These are phyloP conservation scores for Xanthoceras sorbifolium DNA, from an alignment of 345 rosid genomes.

Conservation along the genomic window DNA sequence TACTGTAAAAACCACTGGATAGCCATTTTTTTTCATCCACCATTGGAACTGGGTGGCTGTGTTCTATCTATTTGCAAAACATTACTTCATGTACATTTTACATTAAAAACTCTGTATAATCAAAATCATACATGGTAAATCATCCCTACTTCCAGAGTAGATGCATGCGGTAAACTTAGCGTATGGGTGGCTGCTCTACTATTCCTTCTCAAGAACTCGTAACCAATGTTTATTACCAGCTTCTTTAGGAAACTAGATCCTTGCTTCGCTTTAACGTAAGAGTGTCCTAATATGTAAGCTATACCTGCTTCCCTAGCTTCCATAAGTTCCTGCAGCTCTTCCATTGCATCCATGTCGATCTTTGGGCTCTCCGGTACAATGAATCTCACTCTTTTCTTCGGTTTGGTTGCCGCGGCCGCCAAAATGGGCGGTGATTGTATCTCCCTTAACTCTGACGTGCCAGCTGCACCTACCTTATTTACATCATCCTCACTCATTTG, in stretches of 20 bases:
- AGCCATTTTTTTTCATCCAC: too few relatives aligned
- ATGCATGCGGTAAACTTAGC: slow-evolving; percentile 67
- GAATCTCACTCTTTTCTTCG: slow-evolving; percentile 71
- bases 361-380: slow-evolving; percentile 74
- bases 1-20: too few relatives aligned
- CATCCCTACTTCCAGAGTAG: slow-evolving; percentile 96
- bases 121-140: slow-evolving; percentile 57
- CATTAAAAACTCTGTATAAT: slow-evolving; percentile 7
- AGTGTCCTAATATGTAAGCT: slow-evolving; percentile 88
- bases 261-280: slow-evolving; percentile 71
- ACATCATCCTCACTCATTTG: slow-evolving; percentile 53
- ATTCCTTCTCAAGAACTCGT: slow-evolving; percentile 87
- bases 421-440: slow-evolving; percentile 50
- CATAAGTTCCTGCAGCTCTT: slow-evolving; percentile 71
- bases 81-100: slow-evolving; percentile 23
- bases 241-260: slow-evolving; percentile 76
- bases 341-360: slow-evolving; percentile 51
- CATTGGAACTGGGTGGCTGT: neutral
- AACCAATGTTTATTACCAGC: slow-evolving; percentile 65
- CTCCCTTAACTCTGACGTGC: slow-evolving; percentile 62
- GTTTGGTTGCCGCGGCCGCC: slow-evolving; percentile 26
- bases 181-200: slow-evolving; percentile 55
- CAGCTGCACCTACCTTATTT: slow-evolving; percentile 38
- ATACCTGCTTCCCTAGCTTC: slow-evolving; percentile 92
- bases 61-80: slow-evolving; percentile 29